A percentile compares a stretch with the other conserved stretches of the same genome.
These are phyloP conservation scores for Lotus japonicus DNA, from an alignment of 306 rosid species.

Conservation along the genomic window DNA sequence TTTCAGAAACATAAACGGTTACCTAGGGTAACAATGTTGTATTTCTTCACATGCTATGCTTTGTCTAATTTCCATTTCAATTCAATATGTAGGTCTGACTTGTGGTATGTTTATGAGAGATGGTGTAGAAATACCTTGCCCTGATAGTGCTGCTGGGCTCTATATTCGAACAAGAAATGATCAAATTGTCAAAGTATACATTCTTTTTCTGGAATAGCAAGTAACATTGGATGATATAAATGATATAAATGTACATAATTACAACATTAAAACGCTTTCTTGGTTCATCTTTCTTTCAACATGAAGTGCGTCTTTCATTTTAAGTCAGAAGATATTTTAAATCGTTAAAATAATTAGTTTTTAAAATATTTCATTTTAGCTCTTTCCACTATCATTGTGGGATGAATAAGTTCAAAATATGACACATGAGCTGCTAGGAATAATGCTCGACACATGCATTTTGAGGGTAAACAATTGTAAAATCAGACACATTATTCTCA, in stretches of 20 bases:
- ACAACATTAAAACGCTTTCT: too few relatives aligned
- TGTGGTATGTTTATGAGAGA: conserved; percentile 64
- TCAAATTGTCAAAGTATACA: conserved; percentile 74
- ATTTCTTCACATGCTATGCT: conserved; percentile 1
- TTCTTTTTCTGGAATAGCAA: conserved; percentile 18
- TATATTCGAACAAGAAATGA: conserved; percentile 69
- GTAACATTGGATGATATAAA: not conserved
- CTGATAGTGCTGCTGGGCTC: conserved; percentile 82
- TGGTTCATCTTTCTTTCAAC: too few relatives aligned
- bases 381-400: not conserved
- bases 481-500: too few relatives aligned
- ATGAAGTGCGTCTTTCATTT: too few relatives aligned
- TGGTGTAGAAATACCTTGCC: conserved; percentile 78
- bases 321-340: not conserved
- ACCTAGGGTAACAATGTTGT: not conserved
- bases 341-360: not conserved
- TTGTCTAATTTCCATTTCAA: conserved; percentile 28
- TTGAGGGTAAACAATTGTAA: too few relatives aligned
- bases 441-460: not conserved
- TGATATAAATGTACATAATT: not conserved
- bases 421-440: not conserved
- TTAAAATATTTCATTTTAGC: not conserved
- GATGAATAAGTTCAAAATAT: not conserved
- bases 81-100: conserved; percentile 65
- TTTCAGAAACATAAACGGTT: not conserved